Conservation (phyloP, 176 grass and related monocot species). For the Oryza coarctata region DNA sequence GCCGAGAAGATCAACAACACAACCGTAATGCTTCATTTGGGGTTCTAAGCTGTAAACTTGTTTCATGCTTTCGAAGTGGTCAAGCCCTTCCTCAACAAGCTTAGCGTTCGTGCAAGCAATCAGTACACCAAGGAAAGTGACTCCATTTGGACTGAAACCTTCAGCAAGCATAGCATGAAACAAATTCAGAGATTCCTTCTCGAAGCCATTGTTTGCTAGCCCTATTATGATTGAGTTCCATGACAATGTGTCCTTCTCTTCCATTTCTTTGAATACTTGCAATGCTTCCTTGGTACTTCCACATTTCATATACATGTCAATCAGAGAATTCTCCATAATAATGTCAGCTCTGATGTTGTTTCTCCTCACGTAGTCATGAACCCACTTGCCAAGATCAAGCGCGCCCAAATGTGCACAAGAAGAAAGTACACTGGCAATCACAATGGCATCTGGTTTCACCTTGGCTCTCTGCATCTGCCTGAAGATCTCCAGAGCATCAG, state of each 20-base stretch:
- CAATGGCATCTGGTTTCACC: slow-evolving; percentile 47
- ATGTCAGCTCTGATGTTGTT: slow-evolving; percentile 42
- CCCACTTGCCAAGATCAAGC: slow-evolving; percentile 51
- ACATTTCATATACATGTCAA: slow-evolving; percentile 50
- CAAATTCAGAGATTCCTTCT: slow-evolving; percentile 23
- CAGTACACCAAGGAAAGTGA: slow-evolving; percentile 48
- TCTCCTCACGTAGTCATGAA: slow-evolving; percentile 47
- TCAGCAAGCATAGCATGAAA: slow-evolving; percentile 42
- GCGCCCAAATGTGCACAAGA: slow-evolving; percentile 43
- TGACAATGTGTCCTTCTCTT: slow-evolving; percentile 48
- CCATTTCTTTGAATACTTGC: slow-evolving; percentile 41
- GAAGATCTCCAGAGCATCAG: slow-evolving; percentile 46
- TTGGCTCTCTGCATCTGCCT: slow-evolving; percentile 51
- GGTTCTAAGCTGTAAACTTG: slow-evolving; percentile 34
- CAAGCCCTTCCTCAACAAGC: slow-evolving; percentile 40
- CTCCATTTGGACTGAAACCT: slow-evolving; percentile 35
- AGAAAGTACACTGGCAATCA: slow-evolving; percentile 45
- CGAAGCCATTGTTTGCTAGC: slow-evolving; percentile 43
- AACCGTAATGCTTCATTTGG: slow-evolving; percentile 55
- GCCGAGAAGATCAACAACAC: slow-evolving; percentile 44
- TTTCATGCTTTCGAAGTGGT: slow-evolving; percentile 54
- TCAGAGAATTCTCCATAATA: slow-evolving; percentile 47
- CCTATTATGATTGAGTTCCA: slow-evolving; percentile 50
- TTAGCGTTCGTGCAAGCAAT: slow-evolving; percentile 41
- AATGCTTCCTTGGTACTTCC: slow-evolving; percentile 40